Base-by-base conservation (phyloP, 2,329 filamentous ascomycete genomes). In the Emmonsiellopsis sp. region DNA sequence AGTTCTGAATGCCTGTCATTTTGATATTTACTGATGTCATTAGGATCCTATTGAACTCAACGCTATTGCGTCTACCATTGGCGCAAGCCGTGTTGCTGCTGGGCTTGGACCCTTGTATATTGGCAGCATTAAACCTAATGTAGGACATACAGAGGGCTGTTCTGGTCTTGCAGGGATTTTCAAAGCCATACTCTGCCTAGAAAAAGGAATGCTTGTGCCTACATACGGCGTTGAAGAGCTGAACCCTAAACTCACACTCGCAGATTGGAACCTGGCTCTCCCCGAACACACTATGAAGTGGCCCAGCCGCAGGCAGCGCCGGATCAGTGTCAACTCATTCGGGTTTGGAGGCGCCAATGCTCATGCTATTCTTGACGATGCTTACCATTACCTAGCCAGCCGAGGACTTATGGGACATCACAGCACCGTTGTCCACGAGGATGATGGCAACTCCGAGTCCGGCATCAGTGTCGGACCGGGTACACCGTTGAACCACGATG, bases 311-410 rank as follows among this genome's bases (percentile, higher is more conserved):
- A 45, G 48, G 26, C 38, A 50, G 7, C 50, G 57, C n/a, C 55
- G 62, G 47, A 63, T 60, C 20, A 67, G 68, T 52, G 63, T 75
- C 48, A 73, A 73, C 56, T 71, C 68, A 5, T 76, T 76, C 53
- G 75, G 74, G 1, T 76, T 73, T 26, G 74, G 75, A 13, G 75
- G 75, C 40, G 70, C 70, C 13, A 77, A 76, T 54, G 70, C 69
- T 0, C 75, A 78, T 54, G 63, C 65, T 3, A 70, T 77, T 11
- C 55, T 77, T 5, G 68, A 70, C 52, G 61, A 30, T 40, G 11
- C 20, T 35, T 30, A 47, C 38, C 11, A 53, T 44, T 38, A 51
- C 47, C 43, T 15, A 37, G 26, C 32, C 20, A 11, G 11, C 15
- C 20, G 38, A 42, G 10, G 38, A 41, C 2, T 41, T n/a, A 32